Percentiles rank a stretch among this genome's conserved stretches.
Conservation (phyloP, 2,329 filamentous ascomycete species). For the Monosporascus sp. region DNA sequence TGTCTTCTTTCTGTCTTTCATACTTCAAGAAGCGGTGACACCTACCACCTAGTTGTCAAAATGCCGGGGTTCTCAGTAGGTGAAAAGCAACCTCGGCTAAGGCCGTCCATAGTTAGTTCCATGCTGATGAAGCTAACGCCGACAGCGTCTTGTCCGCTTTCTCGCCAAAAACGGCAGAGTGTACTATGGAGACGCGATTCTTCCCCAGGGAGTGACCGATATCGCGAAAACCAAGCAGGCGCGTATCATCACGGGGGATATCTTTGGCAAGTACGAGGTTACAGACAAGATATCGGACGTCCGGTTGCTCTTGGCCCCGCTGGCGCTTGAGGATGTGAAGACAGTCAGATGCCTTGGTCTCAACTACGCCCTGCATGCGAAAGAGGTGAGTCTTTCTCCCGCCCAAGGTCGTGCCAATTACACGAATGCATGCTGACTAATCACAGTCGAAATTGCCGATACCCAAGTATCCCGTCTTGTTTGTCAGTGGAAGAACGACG, state of each 20-base stretch:
- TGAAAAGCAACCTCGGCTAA: background rate
- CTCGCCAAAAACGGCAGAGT: constrained; percentile 63
- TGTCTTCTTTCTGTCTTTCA: too few relatives aligned
- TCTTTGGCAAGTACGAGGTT: constrained; percentile 61
- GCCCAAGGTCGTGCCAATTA: background rate
- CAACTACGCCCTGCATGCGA: constrained; percentile 69
- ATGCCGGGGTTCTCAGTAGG: constrained; percentile 45
- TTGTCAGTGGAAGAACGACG: constrained; percentile 40
- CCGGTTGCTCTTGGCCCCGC: constrained; percentile 55
- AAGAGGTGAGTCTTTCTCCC: constrained; percentile 43
- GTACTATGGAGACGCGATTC: constrained; percentile 71
- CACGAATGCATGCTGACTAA: background rate
- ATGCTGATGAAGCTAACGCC: constrained; percentile 1
- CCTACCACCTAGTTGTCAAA: background rate
- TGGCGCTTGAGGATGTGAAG: constrained; percentile 57
- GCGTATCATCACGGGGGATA: constrained; percentile 58
- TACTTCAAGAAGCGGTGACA: too few relatives aligned
- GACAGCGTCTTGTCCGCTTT: constrained; percentile 67
- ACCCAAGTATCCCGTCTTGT: constrained; percentile 67
- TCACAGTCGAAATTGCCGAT: constrained; percentile 57
- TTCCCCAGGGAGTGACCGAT: constrained; percentile 56
- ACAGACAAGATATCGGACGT: constrained; percentile 57
- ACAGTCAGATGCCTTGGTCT: constrained; percentile 67
- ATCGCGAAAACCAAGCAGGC: constrained; percentile 58
- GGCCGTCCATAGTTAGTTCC: too few relatives aligned